phyloP scores from a whole-genome alignment of 331 rosid genomes.

The Telfairia occidentalis region DNA sequence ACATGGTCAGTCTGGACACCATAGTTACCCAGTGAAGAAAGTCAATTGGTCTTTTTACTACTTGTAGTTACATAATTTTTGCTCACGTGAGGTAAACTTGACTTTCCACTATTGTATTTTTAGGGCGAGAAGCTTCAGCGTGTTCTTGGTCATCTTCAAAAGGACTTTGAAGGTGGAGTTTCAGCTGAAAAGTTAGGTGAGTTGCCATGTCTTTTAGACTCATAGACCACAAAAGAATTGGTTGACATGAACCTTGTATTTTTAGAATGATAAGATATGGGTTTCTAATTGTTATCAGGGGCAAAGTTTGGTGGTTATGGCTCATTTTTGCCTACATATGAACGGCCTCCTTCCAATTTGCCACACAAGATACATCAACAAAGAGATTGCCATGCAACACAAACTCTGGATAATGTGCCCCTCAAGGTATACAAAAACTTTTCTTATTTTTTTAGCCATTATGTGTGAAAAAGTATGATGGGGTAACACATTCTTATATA shows the following conservation, averaged over 20 bases:
- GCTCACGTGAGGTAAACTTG: not conserved
- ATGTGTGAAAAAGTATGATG: conserved; percentile 19
- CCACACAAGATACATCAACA: conserved; percentile 43
- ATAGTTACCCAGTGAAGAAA: not conserved
- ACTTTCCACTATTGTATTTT: not conserved
- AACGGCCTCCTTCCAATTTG: conserved; percentile 26
- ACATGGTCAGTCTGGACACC: not conserved
- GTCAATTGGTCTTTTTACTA: not conserved
- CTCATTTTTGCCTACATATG: conserved; percentile 42
- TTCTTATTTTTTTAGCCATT: conserved; percentile 10
- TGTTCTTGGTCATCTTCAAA: conserved; percentile 62
- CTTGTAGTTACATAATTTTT: not conserved
- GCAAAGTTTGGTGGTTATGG: conserved; percentile 53
- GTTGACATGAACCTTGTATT: not conserved
- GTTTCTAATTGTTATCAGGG: conserved; percentile 36
- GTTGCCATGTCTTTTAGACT: conserved; percentile 14
- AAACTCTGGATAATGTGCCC: conserved; percentile 29
- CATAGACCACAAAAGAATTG: not conserved
- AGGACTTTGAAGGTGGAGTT: conserved; percentile 61
- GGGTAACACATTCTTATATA: conserved; percentile 20
- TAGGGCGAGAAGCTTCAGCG: conserved; percentile 67
- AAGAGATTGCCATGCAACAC: conserved; percentile 32
- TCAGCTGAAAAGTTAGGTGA: conserved; percentile 63
- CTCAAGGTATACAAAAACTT: conserved; percentile 37
- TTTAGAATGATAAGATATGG: not conserved